Conservation (phyloP, 257 asterid genomes). For the Echites panduratus region DNA sequence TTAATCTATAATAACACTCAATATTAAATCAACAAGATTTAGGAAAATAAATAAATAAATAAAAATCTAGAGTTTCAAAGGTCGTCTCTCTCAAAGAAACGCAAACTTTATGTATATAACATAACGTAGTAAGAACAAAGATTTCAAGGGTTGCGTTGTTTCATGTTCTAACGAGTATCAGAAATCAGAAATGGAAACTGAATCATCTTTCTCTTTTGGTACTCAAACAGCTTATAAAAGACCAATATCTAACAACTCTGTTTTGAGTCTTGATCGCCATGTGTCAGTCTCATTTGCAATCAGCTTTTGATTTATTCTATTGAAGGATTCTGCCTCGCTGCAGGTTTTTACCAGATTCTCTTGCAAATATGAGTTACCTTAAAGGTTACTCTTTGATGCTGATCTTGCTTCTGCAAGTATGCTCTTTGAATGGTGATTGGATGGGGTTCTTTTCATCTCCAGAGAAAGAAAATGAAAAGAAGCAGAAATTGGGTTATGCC, state of each 20-base stretch:
- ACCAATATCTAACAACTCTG: not conserved
- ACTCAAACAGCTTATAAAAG: not conserved
- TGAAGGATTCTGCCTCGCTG: not conserved
- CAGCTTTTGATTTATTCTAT: not conserved
- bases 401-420: constrained; percentile 34
- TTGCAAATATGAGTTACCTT: not conserved
- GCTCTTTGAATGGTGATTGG: constrained; percentile 33
- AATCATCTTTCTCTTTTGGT: not conserved
- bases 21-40: too few species aligned
- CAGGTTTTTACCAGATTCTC: not conserved
- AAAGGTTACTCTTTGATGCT: not conserved
- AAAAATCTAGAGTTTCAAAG: too few species aligned
- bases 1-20: too few species aligned
- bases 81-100: not conserved
- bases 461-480: constrained; percentile 15
- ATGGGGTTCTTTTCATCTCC: constrained; percentile 22
- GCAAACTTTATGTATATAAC: not conserved
- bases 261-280: constrained; percentile 16
- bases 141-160: not conserved
- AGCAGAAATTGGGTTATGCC: not conserved
- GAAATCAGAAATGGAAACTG: not conserved
- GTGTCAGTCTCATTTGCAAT: not conserved
- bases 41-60: too few species aligned
- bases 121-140: too few species aligned
- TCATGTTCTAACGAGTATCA: not conserved